A percentile compares a stretch with the other conserved stretches of the same genome.
These are phyloP conservation scores for Leccinum variicolor DNA, from an alignment of 768 basidiomycete species.

Conservation along the genomic window DNA sequence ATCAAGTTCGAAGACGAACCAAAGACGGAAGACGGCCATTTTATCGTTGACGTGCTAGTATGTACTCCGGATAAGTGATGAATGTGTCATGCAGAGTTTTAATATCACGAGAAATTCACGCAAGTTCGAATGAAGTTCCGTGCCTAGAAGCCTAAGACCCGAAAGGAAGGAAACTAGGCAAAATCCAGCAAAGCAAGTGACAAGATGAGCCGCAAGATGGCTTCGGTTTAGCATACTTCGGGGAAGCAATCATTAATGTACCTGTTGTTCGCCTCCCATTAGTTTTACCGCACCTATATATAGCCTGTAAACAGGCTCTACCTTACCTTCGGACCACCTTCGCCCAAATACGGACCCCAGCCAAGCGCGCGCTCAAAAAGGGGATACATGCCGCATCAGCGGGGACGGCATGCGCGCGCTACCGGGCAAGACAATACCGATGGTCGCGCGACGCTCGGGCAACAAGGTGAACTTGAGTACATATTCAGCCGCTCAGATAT, in stretches of 20 bases:
- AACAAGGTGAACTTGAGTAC: neutral
- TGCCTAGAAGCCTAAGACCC: conserved; percentile 1
- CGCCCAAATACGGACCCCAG: neutral
- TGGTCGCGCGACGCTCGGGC: neutral
- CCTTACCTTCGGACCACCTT: neutral
- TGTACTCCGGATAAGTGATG: neutral
- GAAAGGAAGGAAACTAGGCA: neutral
- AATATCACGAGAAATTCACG: neutral
- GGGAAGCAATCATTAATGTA: neutral
- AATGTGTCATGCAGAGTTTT: neutral
- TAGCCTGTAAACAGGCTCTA: neutral
- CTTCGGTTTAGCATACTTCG: neutral
- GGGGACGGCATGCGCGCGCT: conserved; percentile 3
- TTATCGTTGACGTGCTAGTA: neutral
- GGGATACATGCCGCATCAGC: neutral
- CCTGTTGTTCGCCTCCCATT: neutral
- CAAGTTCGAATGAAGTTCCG: neutral
- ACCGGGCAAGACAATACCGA: conserved; percentile 5
- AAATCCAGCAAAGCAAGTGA: neutral
- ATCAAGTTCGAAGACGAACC: neutral
- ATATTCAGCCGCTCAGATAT: neutral
- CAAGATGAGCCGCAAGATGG: neutral
- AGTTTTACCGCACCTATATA: neutral
- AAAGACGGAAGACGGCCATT: neutral
- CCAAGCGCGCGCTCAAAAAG: neutral